Percentiles rank a stretch among this genome's conserved stretches.
These are phyloP conservation scores for Kodamaea nitidulidarum DNA, from an alignment of 805 yeast genomes.

Conservation along the genomic window DNA sequence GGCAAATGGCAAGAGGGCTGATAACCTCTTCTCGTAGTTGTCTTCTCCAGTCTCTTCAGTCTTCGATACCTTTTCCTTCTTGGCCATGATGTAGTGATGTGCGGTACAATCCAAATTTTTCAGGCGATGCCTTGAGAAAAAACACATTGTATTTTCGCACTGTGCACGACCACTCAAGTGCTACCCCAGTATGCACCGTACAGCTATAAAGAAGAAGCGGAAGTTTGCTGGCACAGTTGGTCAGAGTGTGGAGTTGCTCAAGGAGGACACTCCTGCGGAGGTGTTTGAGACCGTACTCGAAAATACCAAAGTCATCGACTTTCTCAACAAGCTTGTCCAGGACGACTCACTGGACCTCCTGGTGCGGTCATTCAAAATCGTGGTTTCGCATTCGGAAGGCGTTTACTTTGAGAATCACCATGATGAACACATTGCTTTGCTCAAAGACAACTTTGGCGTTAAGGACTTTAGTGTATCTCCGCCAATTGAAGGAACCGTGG, in stretches of 20 bases:
- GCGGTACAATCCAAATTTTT: constrained; percentile 6
- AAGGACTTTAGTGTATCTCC: constrained; percentile 21
- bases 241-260: background rate
- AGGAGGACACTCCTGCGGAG: background rate
- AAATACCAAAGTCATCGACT: constrained; percentile 22
- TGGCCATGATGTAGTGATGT: constrained; percentile 27
- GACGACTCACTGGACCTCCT: constrained; percentile 2
- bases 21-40: constrained; percentile 87
- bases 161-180: constrained; percentile 4
- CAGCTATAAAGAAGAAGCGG: constrained; percentile 8
- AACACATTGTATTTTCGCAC: background rate
- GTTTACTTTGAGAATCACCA: constrained; percentile 17
- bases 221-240: background rate
- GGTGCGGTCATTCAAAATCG: constrained; percentile 14
- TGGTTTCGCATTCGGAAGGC: constrained; percentile 25
- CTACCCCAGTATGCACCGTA: constrained; percentile 1
- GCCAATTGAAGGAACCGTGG: constrained; percentile 23
- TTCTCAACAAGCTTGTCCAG: constrained; percentile 16
- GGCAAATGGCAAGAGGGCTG: constrained; percentile 90
- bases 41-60: constrained; percentile 44
- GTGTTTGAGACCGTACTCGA: constrained; percentile 17
- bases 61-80: constrained; percentile 45
- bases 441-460: constrained; percentile 21
- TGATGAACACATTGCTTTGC: constrained; percentile 8
- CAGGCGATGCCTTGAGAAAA: constrained; percentile 11